These are phyloP conservation scores for Lactifluus hygrophoroides DNA, from an alignment of 768 basidiomycete species.

Conservation along the genomic window DNA sequence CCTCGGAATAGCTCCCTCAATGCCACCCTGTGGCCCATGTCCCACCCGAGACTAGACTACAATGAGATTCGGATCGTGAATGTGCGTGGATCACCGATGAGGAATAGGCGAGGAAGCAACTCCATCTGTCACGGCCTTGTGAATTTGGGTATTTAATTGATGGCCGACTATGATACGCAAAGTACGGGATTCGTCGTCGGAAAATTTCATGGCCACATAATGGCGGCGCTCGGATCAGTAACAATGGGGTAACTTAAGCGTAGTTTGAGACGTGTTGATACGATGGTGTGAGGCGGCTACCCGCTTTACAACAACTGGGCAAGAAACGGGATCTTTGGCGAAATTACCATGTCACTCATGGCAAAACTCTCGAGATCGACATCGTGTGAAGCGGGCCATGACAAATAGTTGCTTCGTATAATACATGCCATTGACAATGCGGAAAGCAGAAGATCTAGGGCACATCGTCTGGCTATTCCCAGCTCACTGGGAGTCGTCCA, in stretches of 20 bases:
- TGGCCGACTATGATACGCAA: too few relatives aligned
- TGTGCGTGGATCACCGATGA: too few relatives aligned
- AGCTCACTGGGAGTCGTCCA: background rate
- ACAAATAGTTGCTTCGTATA: background rate
- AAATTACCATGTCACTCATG: too few relatives aligned
- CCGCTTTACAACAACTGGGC: background rate
- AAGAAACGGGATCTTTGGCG: background rate
- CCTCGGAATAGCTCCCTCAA: constrained; percentile 5
- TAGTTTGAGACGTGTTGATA: background rate
- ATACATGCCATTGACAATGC: too few relatives aligned
- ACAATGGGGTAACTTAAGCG: too few relatives aligned
- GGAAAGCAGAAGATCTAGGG: background rate
- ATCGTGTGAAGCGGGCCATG: too few relatives aligned
- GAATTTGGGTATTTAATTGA: too few relatives aligned
- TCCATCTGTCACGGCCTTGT: background rate
- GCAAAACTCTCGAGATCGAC: too few relatives aligned
- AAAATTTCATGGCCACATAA: background rate
- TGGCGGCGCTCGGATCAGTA: background rate
- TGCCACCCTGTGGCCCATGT: background rate
- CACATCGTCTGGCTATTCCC: background rate
- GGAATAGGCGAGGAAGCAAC: background rate
- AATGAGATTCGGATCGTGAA: background rate
- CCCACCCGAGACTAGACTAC: too few relatives aligned
- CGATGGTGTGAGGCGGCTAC: background rate
- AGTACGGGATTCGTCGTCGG: background rate